Evolutionary conservation across 2,329 filamentous ascomycete genomes (phyloP).

Genomic region (Diaporthe vexans): DNA sequence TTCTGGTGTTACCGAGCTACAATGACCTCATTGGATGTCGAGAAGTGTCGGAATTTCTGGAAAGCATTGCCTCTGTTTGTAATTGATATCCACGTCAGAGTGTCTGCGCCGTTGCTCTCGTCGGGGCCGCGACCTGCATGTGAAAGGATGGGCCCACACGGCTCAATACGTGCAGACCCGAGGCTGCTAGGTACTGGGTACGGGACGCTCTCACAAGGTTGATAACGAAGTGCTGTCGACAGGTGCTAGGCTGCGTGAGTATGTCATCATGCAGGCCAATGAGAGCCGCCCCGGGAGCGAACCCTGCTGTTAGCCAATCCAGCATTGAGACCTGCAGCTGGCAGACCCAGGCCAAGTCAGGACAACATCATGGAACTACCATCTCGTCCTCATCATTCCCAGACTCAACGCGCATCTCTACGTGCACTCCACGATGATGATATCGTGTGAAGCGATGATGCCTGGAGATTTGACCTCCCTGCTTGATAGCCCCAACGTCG

Average conservation of each 20-base stretch:
- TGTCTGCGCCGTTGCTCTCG: background rate
- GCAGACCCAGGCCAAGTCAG: background rate
- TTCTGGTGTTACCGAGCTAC: background rate
- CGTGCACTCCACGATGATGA: slow-evolving; percentile 15
- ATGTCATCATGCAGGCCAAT: slow-evolving; percentile 31
- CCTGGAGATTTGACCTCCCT: slow-evolving; percentile 29
- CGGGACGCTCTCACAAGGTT: background rate
- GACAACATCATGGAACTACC: background rate
- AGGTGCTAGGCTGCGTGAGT: background rate
- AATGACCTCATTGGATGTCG: background rate
- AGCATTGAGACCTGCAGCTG: slow-evolving; percentile 1
- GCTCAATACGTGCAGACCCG: slow-evolving; percentile 35
- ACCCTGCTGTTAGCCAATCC: slow-evolving; percentile 1
- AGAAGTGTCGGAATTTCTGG: no score
- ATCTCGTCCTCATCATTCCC: background rate
- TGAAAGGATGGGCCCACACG: slow-evolving; percentile 36
- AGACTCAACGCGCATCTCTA: slow-evolving; percentile 17
- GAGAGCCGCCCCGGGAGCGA: background rate
- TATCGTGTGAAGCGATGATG: slow-evolving; percentile 31
- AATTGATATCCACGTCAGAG: slow-evolving; percentile 11
- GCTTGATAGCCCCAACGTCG: slow-evolving; percentile 65
- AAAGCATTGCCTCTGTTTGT: slow-evolving; percentile 1
- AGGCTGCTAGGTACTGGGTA: slow-evolving; percentile 8
- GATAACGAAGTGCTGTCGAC: background rate
- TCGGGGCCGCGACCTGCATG: slow-evolving; percentile 32